phyloP scores from a whole-genome alignment of 345 rosid species.

The Pistacia atlantica region DNA sequence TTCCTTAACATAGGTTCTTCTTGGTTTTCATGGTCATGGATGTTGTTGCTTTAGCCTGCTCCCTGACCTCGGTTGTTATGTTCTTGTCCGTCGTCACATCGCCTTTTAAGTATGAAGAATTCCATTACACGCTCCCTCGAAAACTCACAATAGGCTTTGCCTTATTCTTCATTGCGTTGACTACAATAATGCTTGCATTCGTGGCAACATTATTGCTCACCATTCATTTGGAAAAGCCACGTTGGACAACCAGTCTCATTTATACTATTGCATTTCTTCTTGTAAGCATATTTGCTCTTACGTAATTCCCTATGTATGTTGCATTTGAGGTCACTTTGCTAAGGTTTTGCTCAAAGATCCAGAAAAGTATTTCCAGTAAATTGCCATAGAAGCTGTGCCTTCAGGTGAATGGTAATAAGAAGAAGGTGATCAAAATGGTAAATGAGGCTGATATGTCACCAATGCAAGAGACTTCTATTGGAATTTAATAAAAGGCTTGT shows the following conservation, averaged over 20 bases:
- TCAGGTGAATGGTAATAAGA: too few relatives aligned
- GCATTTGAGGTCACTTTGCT: too few relatives aligned
- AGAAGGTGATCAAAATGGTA: too few relatives aligned
- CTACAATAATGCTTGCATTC: constrained; percentile 26
- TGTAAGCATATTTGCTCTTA: not conserved
- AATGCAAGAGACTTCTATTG: too few relatives aligned
- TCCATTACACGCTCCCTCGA: constrained; percentile 8
- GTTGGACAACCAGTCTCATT: constrained; percentile 21
- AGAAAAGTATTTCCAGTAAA: too few relatives aligned
- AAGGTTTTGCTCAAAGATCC: too few relatives aligned
- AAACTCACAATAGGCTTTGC: constrained; percentile 24
- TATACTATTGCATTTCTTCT: constrained; percentile 19
- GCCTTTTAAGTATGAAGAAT: constrained; percentile 17
- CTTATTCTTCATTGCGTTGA: constrained; percentile 26
- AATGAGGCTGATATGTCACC: too few relatives aligned
- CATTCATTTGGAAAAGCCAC: constrained; percentile 2
- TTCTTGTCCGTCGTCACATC: constrained; percentile 31
- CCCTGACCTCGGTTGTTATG: constrained; percentile 30
- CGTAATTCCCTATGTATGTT: too few relatives aligned
- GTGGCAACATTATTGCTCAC: constrained; percentile 28
- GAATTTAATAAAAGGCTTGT: too few relatives aligned
- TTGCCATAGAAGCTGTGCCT: too few relatives aligned
- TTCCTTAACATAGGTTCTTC: constrained; percentile 14
- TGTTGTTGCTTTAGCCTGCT: constrained; percentile 21
- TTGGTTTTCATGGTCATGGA: constrained; percentile 27